Evolutionary conservation across 345 rosid genomes (phyloP).

Genomic region (Dipteronia dyeriana): DNA sequence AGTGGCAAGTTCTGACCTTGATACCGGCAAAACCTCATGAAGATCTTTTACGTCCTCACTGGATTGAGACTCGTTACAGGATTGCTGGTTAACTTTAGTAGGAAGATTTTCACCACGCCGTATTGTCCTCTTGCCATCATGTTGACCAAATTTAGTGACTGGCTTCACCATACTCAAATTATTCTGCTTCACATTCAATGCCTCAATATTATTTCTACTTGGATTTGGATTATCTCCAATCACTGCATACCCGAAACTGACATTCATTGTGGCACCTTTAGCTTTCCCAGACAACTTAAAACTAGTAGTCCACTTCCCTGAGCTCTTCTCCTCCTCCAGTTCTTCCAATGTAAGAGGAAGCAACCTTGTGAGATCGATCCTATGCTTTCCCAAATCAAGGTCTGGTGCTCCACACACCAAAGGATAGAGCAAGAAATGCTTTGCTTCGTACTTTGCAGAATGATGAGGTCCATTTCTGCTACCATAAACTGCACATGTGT

Average conservation of each 20-base stretch:
- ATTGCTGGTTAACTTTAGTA: conserved; percentile 31
- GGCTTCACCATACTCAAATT: conserved; percentile 37
- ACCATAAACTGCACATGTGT: conserved; percentile 73
- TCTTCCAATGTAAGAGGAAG: conserved; percentile 95
- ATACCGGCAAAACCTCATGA: conserved; percentile 63
- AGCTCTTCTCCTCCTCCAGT: conserved; percentile 87
- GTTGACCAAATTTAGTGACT: conserved; percentile 33
- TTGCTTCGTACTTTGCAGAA: conserved; percentile 93
- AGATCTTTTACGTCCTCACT: conserved; percentile 75
- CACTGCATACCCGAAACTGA: conserved; percentile 83
- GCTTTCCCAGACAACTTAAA: conserved; percentile 82
- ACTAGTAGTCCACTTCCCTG: conserved; percentile 92
- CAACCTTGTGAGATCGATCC: conserved; percentile 85
- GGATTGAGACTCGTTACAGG: conserved; percentile 30
- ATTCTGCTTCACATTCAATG: conserved; percentile 42
- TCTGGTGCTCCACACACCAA: conserved; percentile 59
- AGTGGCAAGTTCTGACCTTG: conserved; percentile 47
- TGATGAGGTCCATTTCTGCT: conserved; percentile 84
- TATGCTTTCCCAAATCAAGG: conserved; percentile 92
- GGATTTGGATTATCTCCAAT: conserved; percentile 49
- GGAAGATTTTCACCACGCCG: conserved; percentile 54
- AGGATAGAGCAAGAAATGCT: conserved; percentile 82
- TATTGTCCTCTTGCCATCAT: conserved; percentile 38
- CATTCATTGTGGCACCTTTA: conserved; percentile 67
- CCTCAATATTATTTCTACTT: conserved; percentile 38